Base-by-base conservation (phyloP, 2,329 filamentous ascomycete genomes). In the Falciphora oryzae region DNA sequence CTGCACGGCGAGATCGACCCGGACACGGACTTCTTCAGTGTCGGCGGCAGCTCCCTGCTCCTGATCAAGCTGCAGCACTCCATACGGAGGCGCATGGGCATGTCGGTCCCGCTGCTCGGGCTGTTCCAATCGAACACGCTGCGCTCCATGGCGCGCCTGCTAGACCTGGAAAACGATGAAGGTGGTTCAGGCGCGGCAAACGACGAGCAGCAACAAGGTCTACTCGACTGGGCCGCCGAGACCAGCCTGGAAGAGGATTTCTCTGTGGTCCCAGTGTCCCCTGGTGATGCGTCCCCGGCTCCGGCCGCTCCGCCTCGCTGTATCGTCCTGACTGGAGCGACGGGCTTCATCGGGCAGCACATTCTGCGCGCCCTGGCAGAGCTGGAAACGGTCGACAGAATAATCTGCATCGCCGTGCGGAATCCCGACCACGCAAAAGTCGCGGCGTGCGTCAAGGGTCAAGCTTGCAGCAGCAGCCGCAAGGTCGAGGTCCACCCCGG, bases 261-360 rank as follows among this genome's bases (percentile, higher is more conserved):
- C 31, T 32, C 31, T 11, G 10, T 32, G 50, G 50, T 22, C 50
- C 18, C 6, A 22, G 25, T 10, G 6, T 56, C 50, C 50, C 44
- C 50, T 22, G 50, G 18, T 56, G 50, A 56, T 6, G 22, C 58
- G 60, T 29, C 64, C 50, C 31, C 31, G 10, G 31, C 31, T 32
- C 29, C 28, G 18, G n/a, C 31, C 16, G 32, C n/a, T 44, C 16
- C 16, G 2, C 14, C 25, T 32, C 59, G 14, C 11, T 64, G 72
- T 22, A 66, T 80, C 5, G 62, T 81, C 0, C 57, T 75, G 1
- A 81, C 77, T 0, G 79, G 79, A 2, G 72, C 75, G 1, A 75
- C 75, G 1, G 78, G 77, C 1, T 80, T 78, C 62, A 70, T 84
- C 0, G 79, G 76, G 1, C 60, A 68, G 4, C 65, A 75, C n/a